Evolutionary conservation across 2,329 filamentous ascomycete genomes (phyloP), one percentile per base, ranked within the genome.

Genomic region (Aspergillus fructus): DNA sequence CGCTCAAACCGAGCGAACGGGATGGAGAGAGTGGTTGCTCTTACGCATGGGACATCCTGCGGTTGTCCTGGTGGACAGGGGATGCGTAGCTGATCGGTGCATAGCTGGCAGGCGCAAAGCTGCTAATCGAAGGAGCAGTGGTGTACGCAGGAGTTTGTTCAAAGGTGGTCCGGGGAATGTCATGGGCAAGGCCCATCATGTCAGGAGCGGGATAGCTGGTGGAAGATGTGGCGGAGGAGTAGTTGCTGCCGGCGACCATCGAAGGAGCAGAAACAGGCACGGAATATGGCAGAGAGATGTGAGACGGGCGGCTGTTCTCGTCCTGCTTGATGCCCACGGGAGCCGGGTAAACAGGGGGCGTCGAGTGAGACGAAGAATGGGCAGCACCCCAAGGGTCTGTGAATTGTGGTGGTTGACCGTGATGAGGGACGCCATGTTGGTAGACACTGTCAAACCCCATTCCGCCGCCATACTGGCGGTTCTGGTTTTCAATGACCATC

Each of bases 401-500:
- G 80, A 97, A 97, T 64, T 94, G 89, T 63, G 89, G 89, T 64
- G 89, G 86, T 41, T 74, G 68, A 42, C 66, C 78, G 71, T 78
- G 80, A 72, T 78, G 80, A 69, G 87, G 84, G 83, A 90, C 85
- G 69, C 85, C 83, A 74, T 77, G 82, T 71, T 80, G 83, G 73
- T 89, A 86, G 82, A 92, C 87, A 74, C 86, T 83, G 76, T 93
- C 90, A 81, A 93, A 94, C 76, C 85, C 86, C 80, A 96, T 83
- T 19, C 45, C 45, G 73, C 83, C 85, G 71, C 84, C 90, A 79
- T 89, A 90, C 75, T 86, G 85, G 80, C 87, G 90, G 79, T 93
- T 91, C 76, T 92, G 90, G 71, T 87, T 86, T 80, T 96, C 91
- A 81, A 96, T 86, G 76, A 93, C 90, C 91, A 96, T 96, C 79